A percentile compares a stretch with the other conserved stretches of the same genome.
phyloP scores from a whole-genome alignment of 352 stramenopile genomes.

The Phytophthora idaei region DNA sequence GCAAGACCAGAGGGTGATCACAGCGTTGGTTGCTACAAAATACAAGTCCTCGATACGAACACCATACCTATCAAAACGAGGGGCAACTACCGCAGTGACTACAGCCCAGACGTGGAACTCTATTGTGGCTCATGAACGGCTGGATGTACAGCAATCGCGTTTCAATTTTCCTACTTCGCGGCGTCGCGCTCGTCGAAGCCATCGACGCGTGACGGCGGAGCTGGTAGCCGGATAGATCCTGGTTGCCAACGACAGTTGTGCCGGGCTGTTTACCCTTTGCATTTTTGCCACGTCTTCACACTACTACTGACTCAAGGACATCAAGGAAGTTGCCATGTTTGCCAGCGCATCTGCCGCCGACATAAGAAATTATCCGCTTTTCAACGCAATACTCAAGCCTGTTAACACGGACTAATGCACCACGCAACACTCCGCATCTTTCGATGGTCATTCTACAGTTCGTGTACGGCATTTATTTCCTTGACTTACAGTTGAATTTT shows the following conservation, averaged over 20 bases:
- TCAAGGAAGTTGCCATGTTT: slow-evolving; percentile 9
- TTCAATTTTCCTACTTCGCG: slow-evolving; percentile 4
- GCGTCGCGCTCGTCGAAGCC: background rate
- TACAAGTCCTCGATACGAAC: background rate
- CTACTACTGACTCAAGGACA: background rate
- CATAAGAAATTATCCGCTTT: slow-evolving; percentile 6
- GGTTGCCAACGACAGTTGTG: background rate
- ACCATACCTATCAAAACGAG: slow-evolving; percentile 11
- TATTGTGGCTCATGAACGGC: slow-evolving; percentile 3
- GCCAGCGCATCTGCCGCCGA: slow-evolving; percentile 4
- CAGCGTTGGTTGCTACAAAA: slow-evolving; percentile 5
- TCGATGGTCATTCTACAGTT: too few species aligned
- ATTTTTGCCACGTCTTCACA: too few species aligned
- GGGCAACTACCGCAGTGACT: background rate
- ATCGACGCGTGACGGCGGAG: background rate
- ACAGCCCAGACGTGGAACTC: slow-evolving; percentile 3
- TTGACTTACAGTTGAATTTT: too few species aligned
- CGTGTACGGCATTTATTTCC: background rate
- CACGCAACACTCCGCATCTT: too few species aligned
- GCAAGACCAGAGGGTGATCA: background rate
- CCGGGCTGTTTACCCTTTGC: background rate
- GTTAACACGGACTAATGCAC: background rate
- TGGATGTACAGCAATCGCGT: slow-evolving; percentile 14
- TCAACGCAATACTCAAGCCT: background rate
- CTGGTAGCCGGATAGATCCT: slow-evolving; percentile 2